Evolutionary conservation across 768 basidiomycete species (phyloP), one percentile per base, ranked within the genome.

Genomic region (Leccinum obscurum): DNA sequence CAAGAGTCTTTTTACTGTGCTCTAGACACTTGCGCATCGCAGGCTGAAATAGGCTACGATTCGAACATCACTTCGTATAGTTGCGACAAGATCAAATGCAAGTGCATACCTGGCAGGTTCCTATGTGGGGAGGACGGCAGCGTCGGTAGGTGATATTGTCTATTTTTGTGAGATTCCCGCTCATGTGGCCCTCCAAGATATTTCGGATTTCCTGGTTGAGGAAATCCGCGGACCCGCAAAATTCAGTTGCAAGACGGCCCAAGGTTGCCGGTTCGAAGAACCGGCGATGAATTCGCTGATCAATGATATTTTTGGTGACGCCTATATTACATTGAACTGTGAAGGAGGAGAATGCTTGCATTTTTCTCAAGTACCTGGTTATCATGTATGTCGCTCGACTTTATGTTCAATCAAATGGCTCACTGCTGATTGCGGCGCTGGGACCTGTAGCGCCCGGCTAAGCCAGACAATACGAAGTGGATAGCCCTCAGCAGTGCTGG

Each of bases 201-300:
- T 99, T 68, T 85, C 87, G 54, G 97, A 99, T 54, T 98, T 98
- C 75, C 79, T 99, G 61, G 83, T 77, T 24, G 89, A 97, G 68
- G 86, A 90, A 64, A 97, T 98, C 71, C 88, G 84, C 59, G 97
- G 97, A 0, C 97, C 97, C 0, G 97, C 91, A 0, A 77, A 79
- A 10, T 98, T 99, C 74, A 87, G 82, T 63, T 96, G 96, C 77
- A 80, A 70, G 58, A 72, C 81, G 2, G 89, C 86, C 15, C 73
- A 80, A 52, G 91, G 87, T 8, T 98, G 95, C 76, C 84, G 81
- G 62, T 99, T 99, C 67, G 90, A 95, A 72, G 97, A 99, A 68
- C 92, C 93, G 0, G 94, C 91, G 0, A 98, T 99, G 97, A 97
- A 99, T 68, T 81, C 88, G 34, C 83, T 99, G 55, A 98, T 99